Percentiles rank a stretch among this genome's conserved stretches.
These are phyloP conservation scores for Sclerotinia trifoliorum DNA, from an alignment of 2,329 filamentous ascomycete species.

Conservation along the genomic window DNA sequence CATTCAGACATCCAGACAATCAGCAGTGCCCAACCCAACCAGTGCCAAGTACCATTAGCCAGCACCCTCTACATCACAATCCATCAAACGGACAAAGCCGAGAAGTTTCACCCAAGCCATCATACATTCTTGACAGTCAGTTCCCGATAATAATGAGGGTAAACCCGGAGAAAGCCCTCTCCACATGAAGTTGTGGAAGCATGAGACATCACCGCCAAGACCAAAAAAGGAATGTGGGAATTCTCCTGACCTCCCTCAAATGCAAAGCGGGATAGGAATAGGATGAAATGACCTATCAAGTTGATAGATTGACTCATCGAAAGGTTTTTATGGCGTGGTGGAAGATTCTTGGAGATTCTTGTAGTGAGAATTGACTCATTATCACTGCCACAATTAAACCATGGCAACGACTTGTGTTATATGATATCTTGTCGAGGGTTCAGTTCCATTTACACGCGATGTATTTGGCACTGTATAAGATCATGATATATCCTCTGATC, in stretches of 20 bases:
- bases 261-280: neutral
- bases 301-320: neutral
- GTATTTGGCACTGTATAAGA: neutral
- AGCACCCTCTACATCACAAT: neutral
- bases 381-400: neutral
- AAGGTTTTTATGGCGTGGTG: neutral
- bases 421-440: neutral
- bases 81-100: neutral
- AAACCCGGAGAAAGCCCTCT: neutral
- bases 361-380: neutral
- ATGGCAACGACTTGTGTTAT: neutral
- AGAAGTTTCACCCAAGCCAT: neutral
- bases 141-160: neutral
- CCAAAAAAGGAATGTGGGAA: constrained; percentile 4
- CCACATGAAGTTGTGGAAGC: neutral
- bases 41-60: neutral
- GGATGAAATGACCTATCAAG: neutral
- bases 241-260: constrained; percentile 5
- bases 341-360: neutral
- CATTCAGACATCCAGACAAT: neutral
- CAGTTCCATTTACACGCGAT: neutral
- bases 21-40: no score
- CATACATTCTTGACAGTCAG: neutral
- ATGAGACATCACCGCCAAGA: neutral
- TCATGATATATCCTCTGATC: no score